Base-by-base conservation (phyloP, 306 rosid genomes). In the Dicorynia guianensis region DNA sequence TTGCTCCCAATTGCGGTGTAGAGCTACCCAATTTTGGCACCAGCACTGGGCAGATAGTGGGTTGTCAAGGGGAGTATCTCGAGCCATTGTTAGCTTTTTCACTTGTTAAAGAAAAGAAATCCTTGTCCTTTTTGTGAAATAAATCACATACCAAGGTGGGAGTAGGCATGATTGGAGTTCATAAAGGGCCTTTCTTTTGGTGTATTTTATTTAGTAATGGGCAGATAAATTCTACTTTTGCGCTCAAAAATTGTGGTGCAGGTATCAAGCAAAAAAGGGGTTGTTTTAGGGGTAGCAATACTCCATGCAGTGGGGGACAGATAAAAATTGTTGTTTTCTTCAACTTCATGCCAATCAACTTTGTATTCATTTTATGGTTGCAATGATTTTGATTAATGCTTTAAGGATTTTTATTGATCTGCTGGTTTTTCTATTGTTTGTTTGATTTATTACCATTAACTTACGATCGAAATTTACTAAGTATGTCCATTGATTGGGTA, bases 1-100 rank as follows among this genome's bases (percentile, higher is more conserved):
- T 95, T 43, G 97, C 97, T 39, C 98, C 96, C 3, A 85, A 95
- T 56, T 95, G 97, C 0, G 98, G 98, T 0, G 91, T 95, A 0
- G 98, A 95, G 90, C 89, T 95, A 14, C 97, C 98, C 0, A 95
- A 97, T 58, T 80, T 95, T 2, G 93, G 83, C 78, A 89, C 82
- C 77, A 83, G 92, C 75, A 90, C 97, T 0, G 92, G 92, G 46
- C 87, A 83, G 50, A 79, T 90, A 18, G 84, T 85, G 33, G 97
- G 92, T 5, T 95, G 97, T 54, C 93, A 82, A 71, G 80, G 67
- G 17, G 81, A 88, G 64, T 92, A 95, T 80, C 36, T 90, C 1
- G 93, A 92, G 66, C 97, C 98, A 62, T 59, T 85, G 4, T 39
- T 69, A 17, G 97, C 96, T 11, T 90, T 84, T 75, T 75, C 80